Percentiles rank a stretch among this genome's conserved stretches.
phyloP scores from a whole-genome alignment of 169 alveolate genomes.

The Eimeria tenella region DNA sequence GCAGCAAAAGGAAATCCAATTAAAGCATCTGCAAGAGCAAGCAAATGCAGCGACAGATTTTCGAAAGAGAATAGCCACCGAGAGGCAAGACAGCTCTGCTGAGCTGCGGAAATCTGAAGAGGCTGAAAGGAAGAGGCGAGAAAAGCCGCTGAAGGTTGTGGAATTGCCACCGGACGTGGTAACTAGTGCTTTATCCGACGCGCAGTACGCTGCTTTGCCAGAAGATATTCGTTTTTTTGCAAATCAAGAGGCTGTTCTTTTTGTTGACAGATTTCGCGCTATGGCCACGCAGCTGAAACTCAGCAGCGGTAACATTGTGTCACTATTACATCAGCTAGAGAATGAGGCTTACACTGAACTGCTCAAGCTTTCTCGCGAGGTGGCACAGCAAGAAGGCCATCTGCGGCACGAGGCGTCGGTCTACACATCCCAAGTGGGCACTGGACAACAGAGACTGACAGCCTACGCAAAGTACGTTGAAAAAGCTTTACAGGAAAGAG shows the following conservation, averaged over 20 bases:
- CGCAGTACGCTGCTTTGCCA: conserved; percentile 54
- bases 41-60: conserved; percentile 6
- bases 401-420: conserved; percentile 60
- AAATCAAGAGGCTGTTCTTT: conserved; percentile 10
- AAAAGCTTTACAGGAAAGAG: conserved; percentile 58
- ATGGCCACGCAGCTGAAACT: conserved; percentile 46
- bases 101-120: neutral
- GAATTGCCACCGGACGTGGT: conserved; percentile 69
- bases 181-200: conserved; percentile 66
- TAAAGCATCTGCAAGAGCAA: neutral
- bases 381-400: conserved; percentile 73
- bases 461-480: conserved; percentile 57
- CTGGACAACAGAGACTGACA: conserved; percentile 54
- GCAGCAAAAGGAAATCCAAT: neutral
- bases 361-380: conserved; percentile 56
- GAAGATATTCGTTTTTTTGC: conserved; percentile 46
- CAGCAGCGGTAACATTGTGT: conserved; percentile 35
- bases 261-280: conserved; percentile 55
- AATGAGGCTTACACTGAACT: conserved; percentile 37
- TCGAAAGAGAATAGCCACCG: neutral
- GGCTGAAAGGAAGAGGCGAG: conserved; percentile 35
- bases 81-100: neutral
- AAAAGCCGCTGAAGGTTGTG: conserved; percentile 58
- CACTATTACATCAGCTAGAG: conserved; percentile 58
- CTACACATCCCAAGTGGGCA: conserved; percentile 27